A percentile compares a stretch with the other conserved stretches of the same genome.
phyloP scores from a whole-genome alignment of 2,329 filamentous ascomycete species.

The Hortaea sp. region DNA sequence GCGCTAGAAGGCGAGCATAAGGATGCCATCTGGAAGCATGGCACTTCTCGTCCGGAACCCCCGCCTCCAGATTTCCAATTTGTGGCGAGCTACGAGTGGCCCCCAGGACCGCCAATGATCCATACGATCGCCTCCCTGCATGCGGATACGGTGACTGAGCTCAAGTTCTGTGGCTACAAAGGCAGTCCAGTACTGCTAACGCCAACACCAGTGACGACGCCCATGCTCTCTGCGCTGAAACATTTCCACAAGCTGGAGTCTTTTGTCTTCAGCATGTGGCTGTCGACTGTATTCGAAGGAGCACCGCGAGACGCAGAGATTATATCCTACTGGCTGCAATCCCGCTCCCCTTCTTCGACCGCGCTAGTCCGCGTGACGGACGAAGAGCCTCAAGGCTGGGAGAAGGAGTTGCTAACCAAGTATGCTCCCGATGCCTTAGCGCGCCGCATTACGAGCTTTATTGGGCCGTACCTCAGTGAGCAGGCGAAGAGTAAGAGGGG shows the following conservation, averaged over 20 bases:
- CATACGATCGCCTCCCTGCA: slow-evolving; percentile 33
- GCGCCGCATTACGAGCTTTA: slow-evolving; percentile 28
- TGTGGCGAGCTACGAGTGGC: slow-evolving; percentile 32
- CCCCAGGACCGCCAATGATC: slow-evolving; percentile 28
- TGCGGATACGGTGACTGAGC: slow-evolving; percentile 30
- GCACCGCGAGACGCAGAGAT: slow-evolving; percentile 30
- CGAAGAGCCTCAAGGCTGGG: slow-evolving; percentile 30
- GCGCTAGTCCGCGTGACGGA: slow-evolving; percentile 26
- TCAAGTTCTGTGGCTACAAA: slow-evolving; percentile 40
- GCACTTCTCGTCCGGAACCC: slow-evolving; percentile 9
- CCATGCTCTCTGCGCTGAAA: slow-evolving; percentile 30
- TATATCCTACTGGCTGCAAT: slow-evolving; percentile 35
- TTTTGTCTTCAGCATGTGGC: slow-evolving; percentile 33
- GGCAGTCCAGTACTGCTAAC: slow-evolving; percentile 32
- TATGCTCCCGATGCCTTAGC: slow-evolving; percentile 33
- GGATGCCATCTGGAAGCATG: slow-evolving; percentile 16
- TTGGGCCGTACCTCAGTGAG: slow-evolving; percentile 32
- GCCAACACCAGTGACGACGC: slow-evolving; percentile 28
- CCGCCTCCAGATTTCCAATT: slow-evolving; percentile 20
- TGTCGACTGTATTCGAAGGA: slow-evolving; percentile 30
- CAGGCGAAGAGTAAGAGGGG: slow-evolving; percentile 30
- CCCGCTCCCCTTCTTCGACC: slow-evolving; percentile 28
- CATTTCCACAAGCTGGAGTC: slow-evolving; percentile 33
- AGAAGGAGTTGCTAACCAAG: slow-evolving; percentile 29
- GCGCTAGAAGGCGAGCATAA: slow-evolving; percentile 24